A percentile compares a stretch with the other conserved stretches of the same genome.
Evolutionary conservation across 176 grass and related monocot genomes (phyloP).

Genomic region (Aegilops bicornis): DNA sequence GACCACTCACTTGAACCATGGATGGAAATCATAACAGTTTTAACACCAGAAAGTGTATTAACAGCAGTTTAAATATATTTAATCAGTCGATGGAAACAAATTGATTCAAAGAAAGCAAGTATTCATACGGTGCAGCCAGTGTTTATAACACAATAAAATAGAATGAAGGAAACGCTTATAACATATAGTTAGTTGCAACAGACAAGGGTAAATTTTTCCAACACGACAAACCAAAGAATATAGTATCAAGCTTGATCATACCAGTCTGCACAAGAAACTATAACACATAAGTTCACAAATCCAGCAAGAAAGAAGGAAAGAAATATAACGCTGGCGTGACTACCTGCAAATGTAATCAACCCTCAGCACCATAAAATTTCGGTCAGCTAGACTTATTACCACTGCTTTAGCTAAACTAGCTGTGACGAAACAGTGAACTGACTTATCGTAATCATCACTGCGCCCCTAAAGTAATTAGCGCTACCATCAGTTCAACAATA

Average conservation of each 20-base stretch:
- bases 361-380: not conserved
- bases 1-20: not conserved
- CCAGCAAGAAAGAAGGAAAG: not conserved
- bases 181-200: not conserved
- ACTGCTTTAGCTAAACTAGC: slow-evolving; percentile 2
- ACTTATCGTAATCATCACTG: not conserved
- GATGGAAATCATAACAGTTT: not conserved
- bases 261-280: not conserved
- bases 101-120: not conserved
- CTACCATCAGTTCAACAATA: not conserved
- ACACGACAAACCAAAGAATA: not conserved
- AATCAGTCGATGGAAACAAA: not conserved
- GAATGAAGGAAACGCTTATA: not conserved
- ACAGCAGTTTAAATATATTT: too few relatives aligned
- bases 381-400: not conserved
- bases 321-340: not conserved
- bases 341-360: not conserved
- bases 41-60: not conserved
- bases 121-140: not conserved
- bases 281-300: not conserved
- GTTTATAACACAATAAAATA: not conserved
- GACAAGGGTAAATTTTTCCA: not conserved
- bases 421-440: not conserved
- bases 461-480: not conserved
- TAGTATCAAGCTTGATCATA: not conserved